These are phyloP conservation scores for Jacaranda copaia DNA, from an alignment of 257 asterid species.

Conservation along the genomic window DNA sequence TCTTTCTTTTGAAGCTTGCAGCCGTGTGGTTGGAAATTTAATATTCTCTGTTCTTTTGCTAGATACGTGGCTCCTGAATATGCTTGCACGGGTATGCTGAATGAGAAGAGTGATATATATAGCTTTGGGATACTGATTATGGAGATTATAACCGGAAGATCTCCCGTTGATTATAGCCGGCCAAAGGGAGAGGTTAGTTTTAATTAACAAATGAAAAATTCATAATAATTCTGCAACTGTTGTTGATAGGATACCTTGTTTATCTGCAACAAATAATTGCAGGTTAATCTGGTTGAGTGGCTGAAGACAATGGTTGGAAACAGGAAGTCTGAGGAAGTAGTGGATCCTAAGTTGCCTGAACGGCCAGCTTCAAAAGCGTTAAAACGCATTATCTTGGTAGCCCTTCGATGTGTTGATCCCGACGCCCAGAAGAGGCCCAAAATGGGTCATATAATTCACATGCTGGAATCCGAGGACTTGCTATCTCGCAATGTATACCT, in stretches of 20 bases:
- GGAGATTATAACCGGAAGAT: constrained; percentile 94
- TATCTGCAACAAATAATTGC: constrained; percentile 34
- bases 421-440: constrained; percentile 99
- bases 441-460: constrained; percentile 90
- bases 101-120: constrained; percentile 92
- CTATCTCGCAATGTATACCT: constrained; percentile 71
- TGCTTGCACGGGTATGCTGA: constrained; percentile 98
- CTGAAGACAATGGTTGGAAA: constrained; percentile 89
- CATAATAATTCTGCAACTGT: constrained; percentile 7
- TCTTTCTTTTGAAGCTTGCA: constrained; percentile 3
- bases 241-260: not conserved
- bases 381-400: constrained; percentile 88
- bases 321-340: constrained; percentile 87
- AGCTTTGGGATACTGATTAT: constrained; percentile 95
- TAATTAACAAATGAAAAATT: not conserved
- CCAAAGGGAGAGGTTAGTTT: constrained; percentile 85
- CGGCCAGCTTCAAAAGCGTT: constrained; percentile 83
- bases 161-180: constrained; percentile 89
- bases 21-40: not conserved
- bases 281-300: constrained; percentile 97
- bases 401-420: constrained; percentile 95
- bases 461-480: constrained; percentile 93
- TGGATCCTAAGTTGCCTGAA: constrained; percentile 87
- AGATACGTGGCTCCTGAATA: constrained; percentile 99
- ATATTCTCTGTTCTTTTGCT: constrained; percentile 36